These are phyloP conservation scores for Talaromyces sp. DNA, from an alignment of 2,329 filamentous ascomycete species.

Conservation along the genomic window DNA sequence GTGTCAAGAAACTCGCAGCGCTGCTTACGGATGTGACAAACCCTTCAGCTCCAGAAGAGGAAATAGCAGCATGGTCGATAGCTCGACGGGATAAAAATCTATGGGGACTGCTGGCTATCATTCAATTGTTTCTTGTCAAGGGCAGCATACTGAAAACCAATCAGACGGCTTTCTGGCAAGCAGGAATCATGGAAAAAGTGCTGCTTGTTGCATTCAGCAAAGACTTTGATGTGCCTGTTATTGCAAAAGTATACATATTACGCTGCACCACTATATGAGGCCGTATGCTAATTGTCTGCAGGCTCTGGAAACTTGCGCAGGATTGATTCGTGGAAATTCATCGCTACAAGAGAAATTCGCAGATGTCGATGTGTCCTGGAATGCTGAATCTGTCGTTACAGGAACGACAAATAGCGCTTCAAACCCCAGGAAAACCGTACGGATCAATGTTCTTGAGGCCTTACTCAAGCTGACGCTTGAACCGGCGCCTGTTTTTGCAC, in stretches of 20 bases:
- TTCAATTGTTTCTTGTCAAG: constrained; percentile 77
- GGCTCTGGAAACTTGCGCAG: constrained; percentile 80
- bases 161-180: constrained; percentile 79
- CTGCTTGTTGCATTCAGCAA: constrained; percentile 78
- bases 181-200: constrained; percentile 73
- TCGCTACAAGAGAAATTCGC: constrained; percentile 84
- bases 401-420: constrained; percentile 34
- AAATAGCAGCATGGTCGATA: constrained; percentile 70
- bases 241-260: constrained; percentile 62
- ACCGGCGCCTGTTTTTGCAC: constrained; percentile 61
- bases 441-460: constrained; percentile 89
- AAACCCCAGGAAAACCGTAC: constrained; percentile 50
- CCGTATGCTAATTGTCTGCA: constrained; percentile 34
- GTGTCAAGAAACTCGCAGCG: constrained; percentile 66
- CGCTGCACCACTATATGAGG: constrained; percentile 3
- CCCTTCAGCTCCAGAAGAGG: constrained; percentile 53
- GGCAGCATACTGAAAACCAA: constrained; percentile 82
- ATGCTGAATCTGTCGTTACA: constrained; percentile 24
- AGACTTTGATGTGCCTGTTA: constrained; percentile 70
- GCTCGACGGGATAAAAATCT: constrained; percentile 83
- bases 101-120: constrained; percentile 81
- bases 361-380: constrained; percentile 67
- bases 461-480: constrained; percentile 78
- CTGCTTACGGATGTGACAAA: constrained; percentile 63
- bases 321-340: constrained; percentile 79